A percentile compares a stretch with the other conserved stretches of the same genome.
Evolutionary conservation across 1,139 yeast genomes (phyloP).

Genomic region (Scheffersomyces parashehatae): DNA sequence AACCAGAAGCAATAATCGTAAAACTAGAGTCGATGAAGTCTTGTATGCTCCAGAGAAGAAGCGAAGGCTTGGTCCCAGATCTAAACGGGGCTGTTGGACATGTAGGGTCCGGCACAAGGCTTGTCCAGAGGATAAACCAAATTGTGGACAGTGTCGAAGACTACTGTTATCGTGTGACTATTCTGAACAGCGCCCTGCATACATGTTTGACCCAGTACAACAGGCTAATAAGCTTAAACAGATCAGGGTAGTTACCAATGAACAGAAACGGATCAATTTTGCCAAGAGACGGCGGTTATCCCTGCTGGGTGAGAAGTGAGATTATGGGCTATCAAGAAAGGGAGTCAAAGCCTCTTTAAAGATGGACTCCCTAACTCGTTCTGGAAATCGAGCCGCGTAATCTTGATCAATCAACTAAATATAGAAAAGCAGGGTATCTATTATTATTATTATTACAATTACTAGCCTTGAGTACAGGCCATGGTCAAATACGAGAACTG

Average conservation of each 20-base stretch:
- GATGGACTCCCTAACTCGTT: no score
- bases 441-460: no score
- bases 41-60: constrained; percentile 6
- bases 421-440: no score
- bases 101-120: constrained; percentile 66
- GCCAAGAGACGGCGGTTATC: constrained; percentile 6
- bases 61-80: constrained; percentile 33
- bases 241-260: constrained; percentile 42
- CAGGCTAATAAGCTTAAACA: constrained; percentile 49
- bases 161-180: constrained; percentile 56
- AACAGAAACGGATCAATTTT: constrained; percentile 25
- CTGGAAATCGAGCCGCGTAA: no score
- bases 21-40: not conserved
- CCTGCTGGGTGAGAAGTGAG: no score
- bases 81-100: constrained; percentile 69
- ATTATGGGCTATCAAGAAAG: no score
- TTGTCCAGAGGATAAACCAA: constrained; percentile 62
- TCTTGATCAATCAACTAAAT: no score
- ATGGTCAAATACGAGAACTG: no score
- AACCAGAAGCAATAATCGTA: not conserved
- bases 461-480: no score
- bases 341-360: no score
- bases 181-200: constrained; percentile 52
- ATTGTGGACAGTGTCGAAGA: constrained; percentile 54
- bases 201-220: constrained; percentile 45